phyloP scores from a whole-genome alignment of 768 basidiomycete genomes.

The Tricholoma hemisulphureum region DNA sequence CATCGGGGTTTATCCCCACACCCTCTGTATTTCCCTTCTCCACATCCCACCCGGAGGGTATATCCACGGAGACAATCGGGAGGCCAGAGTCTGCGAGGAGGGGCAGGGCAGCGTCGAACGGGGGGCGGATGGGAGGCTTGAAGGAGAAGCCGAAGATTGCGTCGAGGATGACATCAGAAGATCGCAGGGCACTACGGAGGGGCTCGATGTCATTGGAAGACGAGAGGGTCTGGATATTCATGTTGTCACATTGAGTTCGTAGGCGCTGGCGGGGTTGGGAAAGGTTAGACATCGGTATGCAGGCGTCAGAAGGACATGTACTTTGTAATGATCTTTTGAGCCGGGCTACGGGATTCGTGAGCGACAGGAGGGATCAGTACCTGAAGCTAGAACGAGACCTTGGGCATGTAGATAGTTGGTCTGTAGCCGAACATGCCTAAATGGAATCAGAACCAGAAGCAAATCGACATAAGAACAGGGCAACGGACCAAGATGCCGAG shows the following conservation, averaged over 20 bases:
- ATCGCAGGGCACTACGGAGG: conserved; percentile 49
- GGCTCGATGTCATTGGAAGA: conserved; percentile 44
- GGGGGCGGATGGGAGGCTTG: conserved; percentile 82
- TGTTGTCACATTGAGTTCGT: conserved; percentile 83
- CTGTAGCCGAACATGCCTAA: conserved; percentile 90
- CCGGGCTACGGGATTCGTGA: conserved; percentile 57
- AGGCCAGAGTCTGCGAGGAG: conserved; percentile 60
- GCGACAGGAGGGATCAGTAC: background rate
- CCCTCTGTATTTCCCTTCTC: conserved; percentile 65
- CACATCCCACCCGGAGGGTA: conserved; percentile 97
- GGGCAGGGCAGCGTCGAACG: conserved; percentile 77
- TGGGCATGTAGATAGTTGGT: conserved; percentile 91
- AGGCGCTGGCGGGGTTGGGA: conserved; percentile 52
- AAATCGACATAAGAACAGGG: background rate
- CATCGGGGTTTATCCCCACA: conserved; percentile 67
- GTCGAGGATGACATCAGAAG: conserved; percentile 84
- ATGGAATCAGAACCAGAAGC: background rate
- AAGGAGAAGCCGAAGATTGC: conserved; percentile 99
- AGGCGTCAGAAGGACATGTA: conserved; percentile 20
- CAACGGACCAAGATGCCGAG: conserved; percentile 79
- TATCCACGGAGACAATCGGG: conserved; percentile 93
- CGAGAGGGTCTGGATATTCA: conserved; percentile 73
- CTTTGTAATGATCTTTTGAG: conserved; percentile 90
- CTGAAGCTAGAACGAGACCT: conserved; percentile 44
- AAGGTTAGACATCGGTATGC: background rate